Conservation (phyloP, 345 rosid genomes). For the Kernera saxatilis region DNA sequence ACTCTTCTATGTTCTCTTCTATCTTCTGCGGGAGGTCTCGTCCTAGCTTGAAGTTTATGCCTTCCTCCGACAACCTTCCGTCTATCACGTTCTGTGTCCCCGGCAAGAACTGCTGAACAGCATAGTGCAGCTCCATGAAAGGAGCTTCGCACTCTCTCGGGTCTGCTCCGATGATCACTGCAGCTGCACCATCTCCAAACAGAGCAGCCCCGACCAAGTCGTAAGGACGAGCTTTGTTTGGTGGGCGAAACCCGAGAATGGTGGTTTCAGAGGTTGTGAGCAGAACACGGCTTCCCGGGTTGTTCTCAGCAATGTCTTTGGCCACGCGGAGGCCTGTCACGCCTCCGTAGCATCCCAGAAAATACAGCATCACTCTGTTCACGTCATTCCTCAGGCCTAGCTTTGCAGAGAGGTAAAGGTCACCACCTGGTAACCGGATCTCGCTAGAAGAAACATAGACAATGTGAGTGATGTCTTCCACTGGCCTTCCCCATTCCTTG, state of each 20-base stretch:
- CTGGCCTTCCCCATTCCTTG: constrained; percentile 80
- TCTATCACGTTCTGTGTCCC: constrained; percentile 75
- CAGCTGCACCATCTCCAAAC: constrained; percentile 94
- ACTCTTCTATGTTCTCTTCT: constrained; percentile 78
- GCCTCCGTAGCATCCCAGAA: constrained; percentile 88
- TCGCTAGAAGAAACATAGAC: constrained; percentile 95
- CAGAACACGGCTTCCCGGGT: constrained; percentile 79
- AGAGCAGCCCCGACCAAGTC: constrained; percentile 93
- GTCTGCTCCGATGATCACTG: constrained; percentile 64
- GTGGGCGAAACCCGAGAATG: constrained; percentile 87
- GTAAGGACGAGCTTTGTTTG: constrained; percentile 77
- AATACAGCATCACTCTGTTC: constrained; percentile 79
- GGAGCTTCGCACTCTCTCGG: constrained; percentile 60
- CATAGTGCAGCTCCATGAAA: constrained; percentile 77
- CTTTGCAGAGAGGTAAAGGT: constrained; percentile 62
- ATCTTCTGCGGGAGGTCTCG: constrained; percentile 87
- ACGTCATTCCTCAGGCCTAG: constrained; percentile 72
- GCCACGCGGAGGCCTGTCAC: constrained; percentile 92
- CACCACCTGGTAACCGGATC: constrained; percentile 90
- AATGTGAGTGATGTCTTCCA: constrained; percentile 72
- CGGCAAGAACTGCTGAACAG: constrained; percentile 81
- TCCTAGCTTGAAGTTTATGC: constrained; percentile 85
- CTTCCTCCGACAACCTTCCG: constrained; percentile 77
- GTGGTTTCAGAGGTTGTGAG: constrained; percentile 89
- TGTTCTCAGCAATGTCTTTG: constrained; percentile 94